Percentiles rank a stretch among this genome's conserved stretches.
These are phyloP conservation scores for Scenedesmus sp. DNA, from an alignment of 163 green algal genomes.

Conservation along the genomic window DNA sequence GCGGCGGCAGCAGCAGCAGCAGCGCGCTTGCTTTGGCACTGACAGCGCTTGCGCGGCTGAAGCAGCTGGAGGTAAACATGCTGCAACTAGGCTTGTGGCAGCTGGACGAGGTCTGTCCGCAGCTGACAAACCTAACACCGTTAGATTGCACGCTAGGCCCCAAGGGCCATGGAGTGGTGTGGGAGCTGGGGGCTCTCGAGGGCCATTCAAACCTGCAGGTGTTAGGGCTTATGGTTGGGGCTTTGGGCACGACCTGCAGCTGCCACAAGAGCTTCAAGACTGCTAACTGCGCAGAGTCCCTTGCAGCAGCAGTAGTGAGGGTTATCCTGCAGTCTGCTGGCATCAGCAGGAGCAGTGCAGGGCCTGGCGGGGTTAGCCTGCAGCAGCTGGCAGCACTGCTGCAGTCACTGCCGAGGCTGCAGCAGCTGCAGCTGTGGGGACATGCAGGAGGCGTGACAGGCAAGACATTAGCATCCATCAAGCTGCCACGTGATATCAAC, in stretches of 20 bases:
- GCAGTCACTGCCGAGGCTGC: background rate
- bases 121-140: background rate
- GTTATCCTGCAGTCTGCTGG: conserved; percentile 32
- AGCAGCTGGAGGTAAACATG: conserved; percentile 27
- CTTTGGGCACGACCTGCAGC: conserved; percentile 28
- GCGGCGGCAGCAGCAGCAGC: background rate
- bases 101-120: conserved; percentile 5
- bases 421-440: conserved; percentile 22
- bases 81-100: conserved; percentile 35
- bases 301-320: conserved; percentile 22
- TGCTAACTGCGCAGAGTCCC: background rate
- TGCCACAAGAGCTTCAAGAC: background rate
- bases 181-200: conserved; percentile 18
- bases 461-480: background rate
- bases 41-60: background rate
- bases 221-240: conserved; percentile 28
- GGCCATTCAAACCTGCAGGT: conserved; percentile 31
- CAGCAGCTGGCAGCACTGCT: conserved; percentile 9
- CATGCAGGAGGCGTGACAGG: conserved; percentile 11
- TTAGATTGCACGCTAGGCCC: background rate
- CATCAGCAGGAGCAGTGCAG: background rate
- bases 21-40: background rate
- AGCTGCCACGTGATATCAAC: background rate
- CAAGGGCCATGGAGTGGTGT: conserved; percentile 35
- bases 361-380: background rate